Conservation (phyloP, 805 yeast species). For the Komagataella pseudopastoris region DNA sequence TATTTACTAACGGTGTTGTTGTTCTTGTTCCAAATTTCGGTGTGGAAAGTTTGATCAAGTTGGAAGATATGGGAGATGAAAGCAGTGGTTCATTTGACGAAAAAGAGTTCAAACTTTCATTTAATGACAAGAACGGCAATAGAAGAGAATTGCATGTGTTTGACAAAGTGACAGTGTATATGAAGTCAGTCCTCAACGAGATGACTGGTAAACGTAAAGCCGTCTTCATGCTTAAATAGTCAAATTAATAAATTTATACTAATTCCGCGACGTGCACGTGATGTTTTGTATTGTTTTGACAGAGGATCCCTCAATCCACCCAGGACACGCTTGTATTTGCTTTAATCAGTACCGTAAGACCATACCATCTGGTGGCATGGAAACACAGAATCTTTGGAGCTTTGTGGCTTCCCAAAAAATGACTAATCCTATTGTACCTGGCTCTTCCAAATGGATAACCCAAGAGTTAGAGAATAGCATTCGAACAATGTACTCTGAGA, state of each 20-base stretch:
- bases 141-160: slow-evolving; percentile 44
- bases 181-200: slow-evolving; percentile 72
- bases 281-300: not conserved
- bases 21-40: slow-evolving; percentile 94
- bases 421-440: slow-evolving; percentile 21
- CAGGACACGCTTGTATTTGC: not conserved
- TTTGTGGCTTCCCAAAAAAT: slow-evolving; percentile 2
- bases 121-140: slow-evolving; percentile 27
- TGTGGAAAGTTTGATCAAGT: slow-evolving; percentile 81
- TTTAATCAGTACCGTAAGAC: not conserved
- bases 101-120: slow-evolving; percentile 55
- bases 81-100: slow-evolving; percentile 60
- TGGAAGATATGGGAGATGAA: slow-evolving; percentile 61
- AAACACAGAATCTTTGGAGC: slow-evolving; percentile 3
- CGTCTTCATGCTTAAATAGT: slow-evolving; percentile 44
- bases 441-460: slow-evolving; percentile 38
- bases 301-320: not conserved
- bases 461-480: slow-evolving; percentile 26
- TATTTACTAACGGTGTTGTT: slow-evolving; percentile 89
- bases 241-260: too few relatives aligned
- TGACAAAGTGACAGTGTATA: slow-evolving; percentile 75
- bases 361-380: not conserved
- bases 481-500: slow-evolving; percentile 21
- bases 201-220: slow-evolving; percentile 89
- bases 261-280: not conserved